phyloP scores from a whole-genome alignment of 75 land plant species.

The Adiantum capillusveneris region DNA sequence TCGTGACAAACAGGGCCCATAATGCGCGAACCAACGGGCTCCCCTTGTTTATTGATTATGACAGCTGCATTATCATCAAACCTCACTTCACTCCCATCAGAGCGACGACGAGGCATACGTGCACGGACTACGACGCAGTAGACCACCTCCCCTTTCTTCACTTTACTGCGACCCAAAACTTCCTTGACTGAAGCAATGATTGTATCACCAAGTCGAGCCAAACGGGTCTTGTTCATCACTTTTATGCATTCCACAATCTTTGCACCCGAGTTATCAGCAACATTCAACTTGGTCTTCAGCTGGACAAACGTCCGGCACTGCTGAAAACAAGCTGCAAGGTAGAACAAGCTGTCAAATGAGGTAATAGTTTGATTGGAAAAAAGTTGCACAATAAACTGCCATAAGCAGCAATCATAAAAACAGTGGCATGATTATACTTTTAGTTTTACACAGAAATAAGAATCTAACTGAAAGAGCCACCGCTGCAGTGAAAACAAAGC shows the following conservation, averaged over 20 bases:
- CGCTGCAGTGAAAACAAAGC: no score
- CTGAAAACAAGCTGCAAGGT: conserved; percentile 24
- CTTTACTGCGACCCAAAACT: conserved; percentile 67
- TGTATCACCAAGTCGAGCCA: conserved; percentile 76
- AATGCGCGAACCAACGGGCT: conserved; percentile 85
- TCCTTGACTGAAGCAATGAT: conserved; percentile 97
- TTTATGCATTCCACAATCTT: conserved; percentile 87
- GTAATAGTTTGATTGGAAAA: no score
- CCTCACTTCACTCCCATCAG: conserved; percentile 88
- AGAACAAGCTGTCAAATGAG: no score
- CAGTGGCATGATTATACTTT: no score
- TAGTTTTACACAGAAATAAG: no score
- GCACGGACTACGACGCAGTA: conserved; percentile 89
- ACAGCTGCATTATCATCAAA: conserved; percentile 98
- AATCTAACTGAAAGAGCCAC: no score
- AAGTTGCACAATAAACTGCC: no score
- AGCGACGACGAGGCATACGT: conserved; percentile 69
- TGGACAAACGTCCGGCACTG: conserved; percentile 70
- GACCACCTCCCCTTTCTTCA: conserved; percentile 94
- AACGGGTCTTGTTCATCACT: conserved; percentile 49
- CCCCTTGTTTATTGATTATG: conserved; percentile 85
- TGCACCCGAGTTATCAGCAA: conserved; percentile 97
- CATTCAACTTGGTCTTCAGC: conserved; percentile 41
- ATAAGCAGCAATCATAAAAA: no score
- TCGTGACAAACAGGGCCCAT: conserved; percentile 97